phyloP scores from a whole-genome alignment of 2,329 filamentous ascomycete species.

The Botryotinia calthae region DNA sequence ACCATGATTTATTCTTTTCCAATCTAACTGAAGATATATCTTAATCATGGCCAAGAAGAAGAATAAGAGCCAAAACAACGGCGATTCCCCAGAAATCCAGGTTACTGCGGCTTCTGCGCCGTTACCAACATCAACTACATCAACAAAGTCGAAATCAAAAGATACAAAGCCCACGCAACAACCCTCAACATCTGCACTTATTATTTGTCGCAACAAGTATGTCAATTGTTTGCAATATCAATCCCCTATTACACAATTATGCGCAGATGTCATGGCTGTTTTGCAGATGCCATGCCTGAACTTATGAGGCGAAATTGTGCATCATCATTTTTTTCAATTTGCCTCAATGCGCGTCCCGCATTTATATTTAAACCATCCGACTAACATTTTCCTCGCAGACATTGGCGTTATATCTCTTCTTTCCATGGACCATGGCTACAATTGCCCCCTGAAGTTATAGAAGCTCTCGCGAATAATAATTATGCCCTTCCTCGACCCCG shows the following conservation, averaged over 20 bases:
- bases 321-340: neutral
- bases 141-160: conserved; percentile 35
- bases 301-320: conserved; percentile 11
- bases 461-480: conserved; percentile 75
- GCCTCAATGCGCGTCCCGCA: conserved; percentile 8
- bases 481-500: conserved; percentile 73
- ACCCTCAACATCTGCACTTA: conserved; percentile 50
- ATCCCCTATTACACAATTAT: neutral
- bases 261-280: neutral
- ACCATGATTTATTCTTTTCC: conserved; percentile 14
- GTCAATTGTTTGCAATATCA: conserved; percentile 37
- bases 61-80: conserved; percentile 42
- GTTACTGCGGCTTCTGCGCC: conserved; percentile 26
- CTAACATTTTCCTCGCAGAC: conserved; percentile 48
- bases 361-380: neutral
- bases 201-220: conserved; percentile 68
- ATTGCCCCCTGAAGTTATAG: conserved; percentile 73
- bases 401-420: conserved; percentile 81
- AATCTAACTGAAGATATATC: conserved; percentile 9
- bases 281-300: conserved; percentile 16
- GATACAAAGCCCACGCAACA: conserved; percentile 34
- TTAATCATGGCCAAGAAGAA: conserved; percentile 48
- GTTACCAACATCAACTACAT: conserved; percentile 25
- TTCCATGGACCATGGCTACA: conserved; percentile 84
- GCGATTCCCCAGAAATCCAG: conserved; percentile 32